Evolutionary conservation across 2,329 filamentous ascomycete species (phyloP).

Genomic region (Exutisphaerella laricina): DNA sequence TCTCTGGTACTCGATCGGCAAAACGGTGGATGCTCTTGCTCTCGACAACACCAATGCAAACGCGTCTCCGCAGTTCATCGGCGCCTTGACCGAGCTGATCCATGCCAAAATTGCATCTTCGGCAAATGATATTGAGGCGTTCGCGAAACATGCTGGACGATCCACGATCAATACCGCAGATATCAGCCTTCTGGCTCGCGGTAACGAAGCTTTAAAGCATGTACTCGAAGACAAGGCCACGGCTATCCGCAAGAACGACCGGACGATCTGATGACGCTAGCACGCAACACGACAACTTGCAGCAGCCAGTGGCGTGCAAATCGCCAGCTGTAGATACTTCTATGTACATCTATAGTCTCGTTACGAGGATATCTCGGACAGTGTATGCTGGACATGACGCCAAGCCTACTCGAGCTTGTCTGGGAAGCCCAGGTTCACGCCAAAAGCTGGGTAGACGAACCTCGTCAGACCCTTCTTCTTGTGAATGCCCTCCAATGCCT

Average conservation of each 20-base stretch:
- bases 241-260: slow-evolving; percentile 27
- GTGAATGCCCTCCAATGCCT: slow-evolving; percentile 43
- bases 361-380: background rate
- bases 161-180: slow-evolving; percentile 77
- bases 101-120: slow-evolving; percentile 64
- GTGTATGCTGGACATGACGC: background rate
- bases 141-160: slow-evolving; percentile 71
- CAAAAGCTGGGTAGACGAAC: slow-evolving; percentile 48
- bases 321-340: too few relatives aligned
- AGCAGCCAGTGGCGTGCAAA: too few relatives aligned
- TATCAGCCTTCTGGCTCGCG: slow-evolving; percentile 76
- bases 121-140: slow-evolving; percentile 56
- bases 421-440: slow-evolving; percentile 45
- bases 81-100: slow-evolving; percentile 72
- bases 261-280: too few relatives aligned
- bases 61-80: slow-evolving; percentile 56
- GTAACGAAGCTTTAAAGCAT: slow-evolving; percentile 77
- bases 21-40: slow-evolving; percentile 82
- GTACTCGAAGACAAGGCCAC: slow-evolving; percentile 69
- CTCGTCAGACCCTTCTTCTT: slow-evolving; percentile 44
- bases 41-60: slow-evolving; percentile 69
- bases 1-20: slow-evolving; percentile 76
- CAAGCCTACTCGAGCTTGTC: slow-evolving; percentile 37
- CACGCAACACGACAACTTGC: too few relatives aligned
- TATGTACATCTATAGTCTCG: slow-evolving; percentile 4